Evolutionary conservation across 1,284 basidiomycete species (phyloP).

Genomic region (Phellopilus nigrolimitatus): DNA sequence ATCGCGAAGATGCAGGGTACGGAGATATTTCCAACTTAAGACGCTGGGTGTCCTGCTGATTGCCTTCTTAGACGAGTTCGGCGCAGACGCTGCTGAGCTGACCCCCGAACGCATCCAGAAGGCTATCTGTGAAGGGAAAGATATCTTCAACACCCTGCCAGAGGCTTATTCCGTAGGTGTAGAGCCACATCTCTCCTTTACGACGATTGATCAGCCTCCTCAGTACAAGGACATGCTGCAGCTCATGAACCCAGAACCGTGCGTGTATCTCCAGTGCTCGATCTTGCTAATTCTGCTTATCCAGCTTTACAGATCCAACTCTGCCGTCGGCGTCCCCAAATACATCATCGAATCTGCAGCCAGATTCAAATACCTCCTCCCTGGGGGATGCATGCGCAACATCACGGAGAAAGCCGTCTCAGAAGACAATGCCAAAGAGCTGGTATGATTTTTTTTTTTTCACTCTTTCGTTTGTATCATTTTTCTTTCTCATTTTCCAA

Average conservation of each 20-base stretch:
- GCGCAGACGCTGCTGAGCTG: slow-evolving; percentile 27
- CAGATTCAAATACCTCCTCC: slow-evolving; percentile 13
- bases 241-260: slow-evolving; percentile 22
- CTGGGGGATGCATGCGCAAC: slow-evolving; percentile 14
- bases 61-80: slow-evolving; percentile 28
- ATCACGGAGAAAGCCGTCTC: no score
- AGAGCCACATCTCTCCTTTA: background rate
- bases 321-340: slow-evolving; percentile 15
- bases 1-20: slow-evolving; percentile 28
- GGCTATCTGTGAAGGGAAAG: slow-evolving; percentile 33
- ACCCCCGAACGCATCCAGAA: slow-evolving; percentile 29
- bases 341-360: slow-evolving; percentile 9
- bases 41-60: background rate
- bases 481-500: no score
- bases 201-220: background rate
- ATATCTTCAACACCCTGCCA: slow-evolving; percentile 32
- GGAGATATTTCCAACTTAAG: slow-evolving; percentile 10
- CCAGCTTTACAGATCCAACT: slow-evolving; percentile 1
- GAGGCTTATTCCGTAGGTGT: slow-evolving; percentile 23
- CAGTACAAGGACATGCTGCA: slow-evolving; percentile 24
- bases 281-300: no score
- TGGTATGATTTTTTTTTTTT: no score
- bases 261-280: slow-evolving; percentile 2
- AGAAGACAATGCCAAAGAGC: no score
- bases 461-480: no score